Evolutionary conservation across 2,329 filamentous ascomycete genomes (phyloP).

Genomic region (Metarhizium humberi): DNA sequence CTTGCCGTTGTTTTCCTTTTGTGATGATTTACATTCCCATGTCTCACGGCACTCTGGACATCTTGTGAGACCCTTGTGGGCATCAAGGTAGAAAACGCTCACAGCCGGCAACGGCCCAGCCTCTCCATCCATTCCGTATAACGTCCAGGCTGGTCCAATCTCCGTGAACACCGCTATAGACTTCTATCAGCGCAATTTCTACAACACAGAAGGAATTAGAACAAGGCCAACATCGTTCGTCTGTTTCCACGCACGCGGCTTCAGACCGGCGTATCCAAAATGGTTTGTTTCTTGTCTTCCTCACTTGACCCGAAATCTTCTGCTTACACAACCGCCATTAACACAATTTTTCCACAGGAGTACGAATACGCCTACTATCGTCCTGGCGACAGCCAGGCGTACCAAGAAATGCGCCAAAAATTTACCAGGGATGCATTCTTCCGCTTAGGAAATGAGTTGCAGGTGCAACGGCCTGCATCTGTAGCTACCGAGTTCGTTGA

Average conservation of each 20-base stretch:
- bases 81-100: constrained; percentile 12
- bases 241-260: not conserved
- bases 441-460: constrained; percentile 40
- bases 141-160: too few relatives aligned
- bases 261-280: not conserved
- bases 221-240: not conserved
- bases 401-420: constrained; percentile 44
- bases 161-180: not conserved
- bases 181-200: too few relatives aligned
- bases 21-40: not conserved
- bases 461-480: constrained; percentile 51
- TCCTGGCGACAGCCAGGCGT: constrained; percentile 27
- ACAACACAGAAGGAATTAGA: too few relatives aligned
- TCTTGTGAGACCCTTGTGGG: not conserved
- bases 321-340: not conserved
- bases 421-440: constrained; percentile 51
- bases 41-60: constrained; percentile 16
- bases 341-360: constrained; percentile 18
- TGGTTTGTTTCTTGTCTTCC: constrained; percentile 1
- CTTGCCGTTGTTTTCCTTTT: not conserved
- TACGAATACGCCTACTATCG: constrained; percentile 26
- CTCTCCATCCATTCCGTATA: not conserved
- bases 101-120: constrained; percentile 29
- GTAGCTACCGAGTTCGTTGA: constrained; percentile 71
- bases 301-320: not conserved